Evolutionary conservation across 2,329 filamentous ascomycete genomes (phyloP).

Genomic region (Ascosphaera apis): DNA sequence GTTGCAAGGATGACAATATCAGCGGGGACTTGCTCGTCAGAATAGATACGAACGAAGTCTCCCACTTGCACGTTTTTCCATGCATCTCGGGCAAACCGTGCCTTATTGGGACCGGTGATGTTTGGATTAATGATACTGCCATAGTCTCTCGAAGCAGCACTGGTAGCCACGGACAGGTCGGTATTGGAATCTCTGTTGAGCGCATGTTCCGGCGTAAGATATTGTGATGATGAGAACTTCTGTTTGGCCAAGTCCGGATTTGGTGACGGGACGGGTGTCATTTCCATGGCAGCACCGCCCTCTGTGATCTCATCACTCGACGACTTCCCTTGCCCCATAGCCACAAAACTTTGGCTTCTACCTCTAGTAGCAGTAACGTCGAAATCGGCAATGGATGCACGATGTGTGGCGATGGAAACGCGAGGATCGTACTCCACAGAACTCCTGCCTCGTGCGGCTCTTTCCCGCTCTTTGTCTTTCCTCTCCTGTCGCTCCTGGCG

Average conservation of each 20-base stretch:
- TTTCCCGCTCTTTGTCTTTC: conserved; percentile 26
- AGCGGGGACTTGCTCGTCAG: conserved; percentile 83
- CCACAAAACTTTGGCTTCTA: neutral
- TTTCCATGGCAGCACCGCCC: conserved; percentile 52
- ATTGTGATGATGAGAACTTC: conserved; percentile 11
- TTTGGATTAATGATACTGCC: conserved; percentile 54
- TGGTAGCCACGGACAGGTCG: neutral
- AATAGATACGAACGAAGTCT: conserved; percentile 90
- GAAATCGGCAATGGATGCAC: neutral
- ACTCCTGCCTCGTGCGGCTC: conserved; percentile 15
- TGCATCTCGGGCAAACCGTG: conserved; percentile 72
- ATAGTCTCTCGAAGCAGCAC: conserved; percentile 23
- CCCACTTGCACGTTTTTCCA: conserved; percentile 95
- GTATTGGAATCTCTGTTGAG: neutral
- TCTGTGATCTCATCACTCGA: conserved; percentile 14
- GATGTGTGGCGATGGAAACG: conserved; percentile 1
- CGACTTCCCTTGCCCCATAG: conserved; percentile 1
- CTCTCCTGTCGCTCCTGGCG: conserved; percentile 23
- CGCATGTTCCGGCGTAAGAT: conserved; percentile 2
- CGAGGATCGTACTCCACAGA: conserved; percentile 6
- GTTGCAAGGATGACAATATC: conserved; percentile 84
- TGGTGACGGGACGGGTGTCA: conserved; percentile 85
- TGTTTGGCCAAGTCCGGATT: conserved; percentile 27
- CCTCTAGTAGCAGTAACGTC: neutral
- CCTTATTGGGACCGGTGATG: conserved; percentile 40